A percentile compares a stretch with the other conserved stretches of the same genome.
Conservation (phyloP, 805 yeast genomes). For the Lipomyces yamadae region DNA sequence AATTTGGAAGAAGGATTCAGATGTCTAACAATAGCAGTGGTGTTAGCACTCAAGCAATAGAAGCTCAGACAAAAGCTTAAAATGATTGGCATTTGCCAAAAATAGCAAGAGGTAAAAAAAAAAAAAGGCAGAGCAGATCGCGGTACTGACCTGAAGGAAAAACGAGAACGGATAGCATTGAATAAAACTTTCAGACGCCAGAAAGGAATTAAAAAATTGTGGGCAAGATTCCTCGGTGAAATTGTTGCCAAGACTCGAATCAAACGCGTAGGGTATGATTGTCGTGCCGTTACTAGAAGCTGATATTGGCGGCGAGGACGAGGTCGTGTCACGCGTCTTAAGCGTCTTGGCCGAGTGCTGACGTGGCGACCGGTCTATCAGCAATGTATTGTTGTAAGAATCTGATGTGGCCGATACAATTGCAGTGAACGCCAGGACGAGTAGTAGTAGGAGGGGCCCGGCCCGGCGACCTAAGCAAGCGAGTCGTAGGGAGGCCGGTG, state of each 20-base stretch:
- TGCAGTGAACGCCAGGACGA: neutral
- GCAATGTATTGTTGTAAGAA: neutral
- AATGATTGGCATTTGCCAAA: neutral
- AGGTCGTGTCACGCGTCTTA: neutral
- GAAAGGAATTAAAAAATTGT: conserved; percentile 39
- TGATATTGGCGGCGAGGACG: neutral
- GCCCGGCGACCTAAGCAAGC: neutral
- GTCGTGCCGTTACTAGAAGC: conserved; percentile 5
- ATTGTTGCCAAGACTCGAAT: conserved; percentile 42
- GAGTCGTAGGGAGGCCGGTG: neutral
- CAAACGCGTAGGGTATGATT: conserved; percentile 39
- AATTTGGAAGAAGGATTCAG: conserved; percentile 41
- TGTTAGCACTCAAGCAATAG: neutral
- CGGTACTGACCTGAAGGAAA: conserved; percentile 36
- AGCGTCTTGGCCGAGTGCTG: neutral
- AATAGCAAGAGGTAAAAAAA: neutral
- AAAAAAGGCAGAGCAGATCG: neutral
- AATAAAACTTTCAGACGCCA: conserved; percentile 38
- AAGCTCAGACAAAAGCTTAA: neutral
- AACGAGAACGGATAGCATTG: conserved; percentile 45
- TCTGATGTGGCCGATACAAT: neutral
- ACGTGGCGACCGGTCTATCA: neutral
- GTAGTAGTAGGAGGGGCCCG: neutral
- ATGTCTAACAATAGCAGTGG: conserved; percentile 28
- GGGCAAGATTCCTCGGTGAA: conserved; percentile 42